These are phyloP conservation scores for Voacanga thouarsii DNA, from an alignment of 257 asterid genomes.

Conservation along the genomic window DNA sequence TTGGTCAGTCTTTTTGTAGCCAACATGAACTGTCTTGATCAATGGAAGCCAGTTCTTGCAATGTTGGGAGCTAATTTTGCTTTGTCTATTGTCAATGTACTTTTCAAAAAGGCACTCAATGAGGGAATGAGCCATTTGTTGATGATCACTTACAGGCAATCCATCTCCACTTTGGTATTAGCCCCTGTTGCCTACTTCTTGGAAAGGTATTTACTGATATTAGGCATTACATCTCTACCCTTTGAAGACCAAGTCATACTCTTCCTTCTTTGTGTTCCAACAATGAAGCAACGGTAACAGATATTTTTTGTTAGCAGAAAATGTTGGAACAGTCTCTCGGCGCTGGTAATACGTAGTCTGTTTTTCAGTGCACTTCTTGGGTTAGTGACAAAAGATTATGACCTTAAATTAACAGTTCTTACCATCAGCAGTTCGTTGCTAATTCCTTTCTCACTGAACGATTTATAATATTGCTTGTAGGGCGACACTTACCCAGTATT, in stretches of 20 bases:
- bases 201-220: constrained; percentile 44
- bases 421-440: no score
- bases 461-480: constrained; percentile 31
- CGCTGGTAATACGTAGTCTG: constrained; percentile 41
- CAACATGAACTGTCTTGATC: constrained; percentile 21
- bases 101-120: constrained; percentile 46
- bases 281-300: neutral
- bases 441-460: neutral
- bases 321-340: constrained; percentile 53
- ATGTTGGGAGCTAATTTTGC: constrained; percentile 47
- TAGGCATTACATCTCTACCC: neutral
- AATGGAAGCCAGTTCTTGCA: constrained; percentile 39
- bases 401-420: neutral
- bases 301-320: constrained; percentile 28
- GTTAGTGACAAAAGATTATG: constrained; percentile 29
- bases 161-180: constrained; percentile 41
- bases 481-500: constrained; percentile 60
- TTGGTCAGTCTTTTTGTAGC: neutral
- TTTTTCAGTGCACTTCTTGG: constrained; percentile 63
- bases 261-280: neutral
- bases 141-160: constrained; percentile 49
- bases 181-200: constrained; percentile 50
- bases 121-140: constrained; percentile 44
- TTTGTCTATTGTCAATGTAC: constrained; percentile 39
- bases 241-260: neutral